A percentile compares a stretch with the other conserved stretches of the same genome.
Conservation (phyloP, 148 eudicot genomes). For the Rhododendron mucronatum region DNA sequence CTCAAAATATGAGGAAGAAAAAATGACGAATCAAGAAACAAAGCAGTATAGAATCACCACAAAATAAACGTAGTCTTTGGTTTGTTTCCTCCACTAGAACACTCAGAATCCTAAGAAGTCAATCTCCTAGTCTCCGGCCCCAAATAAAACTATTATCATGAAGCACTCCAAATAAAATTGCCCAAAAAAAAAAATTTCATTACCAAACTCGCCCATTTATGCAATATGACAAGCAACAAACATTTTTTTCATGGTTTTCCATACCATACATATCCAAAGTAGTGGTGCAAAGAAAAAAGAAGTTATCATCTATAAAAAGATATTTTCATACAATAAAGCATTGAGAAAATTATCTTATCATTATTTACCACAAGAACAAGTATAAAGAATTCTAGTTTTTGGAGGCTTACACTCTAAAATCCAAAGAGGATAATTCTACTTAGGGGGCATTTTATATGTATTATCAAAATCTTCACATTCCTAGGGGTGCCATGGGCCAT, state of each 20-base stretch:
- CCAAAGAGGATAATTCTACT: not conserved
- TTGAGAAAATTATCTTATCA: not conserved
- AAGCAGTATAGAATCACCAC: slow-evolving; percentile 2
- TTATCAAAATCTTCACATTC: not conserved
- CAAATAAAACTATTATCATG: not conserved
- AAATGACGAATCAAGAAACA: not conserved
- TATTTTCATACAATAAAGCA: not conserved
- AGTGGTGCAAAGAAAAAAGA: not conserved
- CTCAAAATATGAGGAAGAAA: not conserved
- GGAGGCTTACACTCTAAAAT: not conserved
- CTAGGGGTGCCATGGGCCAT: not conserved
- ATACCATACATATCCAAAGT: not conserved
- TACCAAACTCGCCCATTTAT: not conserved
- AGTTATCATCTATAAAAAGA: not conserved
- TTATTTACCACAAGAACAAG: not conserved
- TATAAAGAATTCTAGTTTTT: not conserved
- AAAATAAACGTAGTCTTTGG: not conserved
- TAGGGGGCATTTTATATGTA: not conserved
- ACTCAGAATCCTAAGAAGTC: not conserved
- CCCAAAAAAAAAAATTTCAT: not conserved
- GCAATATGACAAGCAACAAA: not conserved
- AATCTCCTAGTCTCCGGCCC: not conserved
- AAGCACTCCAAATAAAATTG: not conserved
- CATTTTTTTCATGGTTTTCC: not conserved
- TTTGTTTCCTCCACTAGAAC: not conserved